Base-by-base conservation (phyloP, 2,329 filamentous ascomycete species). In the Nannizziopsis barbatae region DNA sequence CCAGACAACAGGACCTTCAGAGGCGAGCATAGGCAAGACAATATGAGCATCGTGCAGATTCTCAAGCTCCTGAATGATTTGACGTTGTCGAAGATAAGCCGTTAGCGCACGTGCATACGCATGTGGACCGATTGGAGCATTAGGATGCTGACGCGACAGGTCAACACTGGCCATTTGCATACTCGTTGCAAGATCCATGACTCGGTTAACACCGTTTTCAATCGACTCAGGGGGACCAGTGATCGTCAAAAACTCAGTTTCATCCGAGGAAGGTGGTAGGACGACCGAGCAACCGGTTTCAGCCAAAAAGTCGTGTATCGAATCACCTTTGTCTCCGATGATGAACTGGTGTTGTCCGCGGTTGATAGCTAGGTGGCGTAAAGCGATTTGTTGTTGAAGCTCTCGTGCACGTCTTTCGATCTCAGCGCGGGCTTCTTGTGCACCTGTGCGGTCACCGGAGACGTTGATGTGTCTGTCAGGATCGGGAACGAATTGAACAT, bases 321-420 rank as follows among this genome's bases (percentile, higher is more conserved):
- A 81, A 53, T 85, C 77, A 52, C 86, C 88, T 53, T 82, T 78
- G 53, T 90, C 81, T 45, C 90, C 90, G 54, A 95, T 81, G 61
- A 98, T 92, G 72, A 95, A 96, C 64, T 94, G 89, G 64, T 96
- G 92, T 45, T 87, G 81, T 42, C 86, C 87, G 53, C 83, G 83
- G 65, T 90, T 84, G 57, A 96, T 86, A 5, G 83, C 78, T 37
- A 88, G 72, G 65, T 93, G 83, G 57, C 92, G 80, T 42, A 92
- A 72, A 37, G 83, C 79, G 43, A 96, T 73, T 62, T 86, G 80
- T 51, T 79, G 78, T 56, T 83, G 80, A 17, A 98, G 76, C 60
- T 90, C 77, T 52, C 83, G 78, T 5, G 81, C 86, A 50, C 83
- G 78, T 42, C 80, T 80, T 66, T 95, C 88, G 55, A 96, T 84